A percentile compares a stretch with the other conserved stretches of the same genome.
Evolutionary conservation across 1,284 basidiomycete species (phyloP).

Genomic region (Sanghuangporus weigelae): DNA sequence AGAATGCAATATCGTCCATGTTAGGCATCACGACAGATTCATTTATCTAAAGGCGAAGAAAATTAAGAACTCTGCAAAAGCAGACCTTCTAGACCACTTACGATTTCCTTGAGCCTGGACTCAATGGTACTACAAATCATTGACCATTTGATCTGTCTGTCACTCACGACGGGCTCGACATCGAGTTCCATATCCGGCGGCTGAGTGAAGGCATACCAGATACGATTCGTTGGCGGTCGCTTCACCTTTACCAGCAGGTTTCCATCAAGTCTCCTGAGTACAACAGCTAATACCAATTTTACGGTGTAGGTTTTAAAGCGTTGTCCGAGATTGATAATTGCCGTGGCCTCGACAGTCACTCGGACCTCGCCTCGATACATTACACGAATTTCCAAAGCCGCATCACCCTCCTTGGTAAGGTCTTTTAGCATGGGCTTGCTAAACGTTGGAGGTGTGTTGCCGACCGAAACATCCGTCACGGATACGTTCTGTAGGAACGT

Average conservation of each 20-base stretch:
- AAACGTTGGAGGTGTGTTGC: slow-evolving; percentile 75
- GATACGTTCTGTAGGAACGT: slow-evolving; percentile 81
- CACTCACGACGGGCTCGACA: slow-evolving; percentile 91
- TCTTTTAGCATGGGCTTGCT: slow-evolving; percentile 98
- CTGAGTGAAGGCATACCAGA: slow-evolving; percentile 98
- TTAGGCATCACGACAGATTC: slow-evolving; percentile 95
- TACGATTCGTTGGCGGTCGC: slow-evolving; percentile 89
- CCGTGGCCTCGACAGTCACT: slow-evolving; percentile 85
- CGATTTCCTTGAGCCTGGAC: slow-evolving; percentile 82
- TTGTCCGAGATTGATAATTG: slow-evolving; percentile 76
- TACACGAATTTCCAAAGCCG: slow-evolving; percentile 82
- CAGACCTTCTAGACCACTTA: slow-evolving; percentile 38
- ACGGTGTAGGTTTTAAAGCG: slow-evolving; percentile 88
- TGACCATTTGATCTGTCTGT: slow-evolving; percentile 87
- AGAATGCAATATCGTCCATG: slow-evolving; percentile 97
- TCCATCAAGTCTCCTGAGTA: slow-evolving; percentile 85
- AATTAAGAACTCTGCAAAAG: too few relatives aligned
- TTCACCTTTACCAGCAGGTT: slow-evolving; percentile 90
- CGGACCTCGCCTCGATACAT: slow-evolving; percentile 83
- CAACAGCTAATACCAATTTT: slow-evolving; percentile 82
- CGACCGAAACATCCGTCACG: slow-evolving; percentile 87
- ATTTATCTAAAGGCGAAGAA: slow-evolving; percentile 56
- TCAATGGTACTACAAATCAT: slow-evolving; percentile 91
- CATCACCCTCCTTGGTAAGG: slow-evolving; percentile 88
- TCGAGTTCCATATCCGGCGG: slow-evolving; percentile 85